A percentile compares a stretch with the other conserved stretches of the same genome.
Conservation (phyloP, 2,329 filamentous ascomycete genomes). For the Verticillium klebahnii region DNA sequence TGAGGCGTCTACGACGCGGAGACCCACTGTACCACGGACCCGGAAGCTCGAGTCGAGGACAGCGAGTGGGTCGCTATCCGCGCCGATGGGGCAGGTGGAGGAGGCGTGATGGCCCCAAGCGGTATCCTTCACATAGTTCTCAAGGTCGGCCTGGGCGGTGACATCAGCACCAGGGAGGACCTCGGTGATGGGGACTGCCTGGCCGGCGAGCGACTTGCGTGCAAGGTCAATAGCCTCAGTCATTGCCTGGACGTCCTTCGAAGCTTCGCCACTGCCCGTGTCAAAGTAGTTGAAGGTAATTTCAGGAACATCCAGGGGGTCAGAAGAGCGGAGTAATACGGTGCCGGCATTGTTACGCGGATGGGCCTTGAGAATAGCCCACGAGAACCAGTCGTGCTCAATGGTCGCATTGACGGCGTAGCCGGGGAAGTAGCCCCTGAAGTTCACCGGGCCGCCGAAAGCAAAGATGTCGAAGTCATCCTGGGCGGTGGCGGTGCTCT, state of each 20-base stretch:
- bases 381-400: constrained; percentile 35
- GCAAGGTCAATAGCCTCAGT: constrained; percentile 50
- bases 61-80: constrained; percentile 25
- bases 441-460: constrained; percentile 32
- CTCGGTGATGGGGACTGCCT: constrained; percentile 14
- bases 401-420: constrained; percentile 25
- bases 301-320: constrained; percentile 59
- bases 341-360: constrained; percentile 58
- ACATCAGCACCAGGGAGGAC: constrained; percentile 14
- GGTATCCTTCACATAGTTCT: constrained; percentile 21
- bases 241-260: constrained; percentile 46
- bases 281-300: constrained; percentile 61
- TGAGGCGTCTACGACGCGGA: constrained; percentile 41
- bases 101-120: constrained; percentile 30
- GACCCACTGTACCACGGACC: constrained; percentile 38
- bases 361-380: constrained; percentile 56
- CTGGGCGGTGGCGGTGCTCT: constrained; percentile 19
- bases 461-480: constrained; percentile 26
- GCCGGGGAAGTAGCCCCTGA: constrained; percentile 33
- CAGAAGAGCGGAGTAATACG: constrained; percentile 54
- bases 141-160: constrained; percentile 11
- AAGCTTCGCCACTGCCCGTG: constrained; percentile 40
- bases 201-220: constrained; percentile 34
- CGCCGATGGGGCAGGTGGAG: constrained; percentile 25
- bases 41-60: constrained; percentile 46